Evolutionary conservation across 148 eudicot species (phyloP), one percentile per base, ranked within the genome.

Genomic region (Oxyria digyna): DNA sequence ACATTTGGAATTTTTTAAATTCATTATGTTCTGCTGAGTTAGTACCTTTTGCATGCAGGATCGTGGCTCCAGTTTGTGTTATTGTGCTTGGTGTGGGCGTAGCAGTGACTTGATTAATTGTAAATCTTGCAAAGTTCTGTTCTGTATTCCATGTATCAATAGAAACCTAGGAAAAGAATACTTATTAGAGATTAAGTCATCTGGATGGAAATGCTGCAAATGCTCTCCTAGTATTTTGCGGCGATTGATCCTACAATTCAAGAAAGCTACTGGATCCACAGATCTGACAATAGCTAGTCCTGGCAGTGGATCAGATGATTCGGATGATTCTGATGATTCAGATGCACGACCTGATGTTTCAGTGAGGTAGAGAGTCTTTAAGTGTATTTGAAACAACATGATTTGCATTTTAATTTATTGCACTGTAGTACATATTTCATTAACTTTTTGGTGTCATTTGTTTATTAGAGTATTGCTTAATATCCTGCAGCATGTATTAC

Each of bases 21-120:
- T 11, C 20, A 59, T 59, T 31, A 0, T 27, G 9, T 29, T 59
- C 6, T 59, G 65, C 37, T 31, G 37, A 59, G 35, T 17, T 31
- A 31, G 3, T 59, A 15, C 38, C 65, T 59, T n/a, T 59, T 59
- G 37, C 7, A 15, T 29, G 65, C 65, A 59, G 96, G 89, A 85
- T 70, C 72, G 59, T 72, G 87, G 82, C 74, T 80, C 81, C 70
- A 76, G 72, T 4, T 80, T 77, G 73, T 54, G 78, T 48, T 89
- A 78, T 69, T 90, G 96, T 76, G 81, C 75, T 69, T 90, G 96
- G 96, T 90, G 96, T 37, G 96, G 93, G 74, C 64, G 82, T 42
- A 76, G 69, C 73, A 78, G 67, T 67, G 85, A 82, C 69, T 74
- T 90, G 45, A 43, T 84, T 37, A 77, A 77, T 73, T 90, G 96